Percentiles rank a stretch among this genome's conserved stretches.
These are phyloP conservation scores for Ilex asprella DNA, from an alignment of 257 asterid species.

Conservation along the genomic window DNA sequence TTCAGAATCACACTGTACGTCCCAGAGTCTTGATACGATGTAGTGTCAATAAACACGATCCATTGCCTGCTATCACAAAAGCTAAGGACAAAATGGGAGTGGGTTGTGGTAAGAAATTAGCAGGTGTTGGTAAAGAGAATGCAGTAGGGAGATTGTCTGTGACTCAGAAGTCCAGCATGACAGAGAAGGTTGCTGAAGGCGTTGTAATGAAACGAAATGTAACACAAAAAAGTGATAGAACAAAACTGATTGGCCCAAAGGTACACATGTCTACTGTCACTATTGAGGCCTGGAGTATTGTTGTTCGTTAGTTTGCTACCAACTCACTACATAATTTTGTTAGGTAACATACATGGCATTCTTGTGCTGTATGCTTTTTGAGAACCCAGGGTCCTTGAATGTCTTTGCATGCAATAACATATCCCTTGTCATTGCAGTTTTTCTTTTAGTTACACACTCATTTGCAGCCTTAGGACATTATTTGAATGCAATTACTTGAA, in stretches of 20 bases:
- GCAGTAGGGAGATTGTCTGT: constrained; percentile 6
- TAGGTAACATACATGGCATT: too few relatives aligned
- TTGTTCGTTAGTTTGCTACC: background rate
- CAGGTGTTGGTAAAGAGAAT: constrained; percentile 30
- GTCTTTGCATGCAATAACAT: too few relatives aligned
- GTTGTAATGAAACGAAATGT: constrained; percentile 9
- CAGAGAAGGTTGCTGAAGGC: constrained; percentile 12
- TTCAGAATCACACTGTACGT: constrained; percentile 9
- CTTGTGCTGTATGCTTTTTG: too few relatives aligned
- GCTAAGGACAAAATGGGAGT: constrained; percentile 13
- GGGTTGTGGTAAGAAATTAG: constrained; percentile 11
- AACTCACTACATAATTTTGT: background rate
- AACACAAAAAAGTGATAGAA: constrained; percentile 14
- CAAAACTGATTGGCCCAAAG: constrained; percentile 20
- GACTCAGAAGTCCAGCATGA: constrained; percentile 13
- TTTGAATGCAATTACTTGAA: too few relatives aligned
- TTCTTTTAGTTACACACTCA: too few relatives aligned
- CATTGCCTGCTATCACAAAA: constrained; percentile 11
- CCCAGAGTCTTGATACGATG: constrained; percentile 18
- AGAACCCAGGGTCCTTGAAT: too few relatives aligned
- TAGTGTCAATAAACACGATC: constrained; percentile 2
- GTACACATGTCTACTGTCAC: constrained; percentile 14
- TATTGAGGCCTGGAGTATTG: background rate
- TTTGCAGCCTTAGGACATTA: too few relatives aligned
- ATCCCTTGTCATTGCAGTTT: too few relatives aligned